phyloP scores from a whole-genome alignment of 768 basidiomycete species.

The Auricularia cornea region DNA sequence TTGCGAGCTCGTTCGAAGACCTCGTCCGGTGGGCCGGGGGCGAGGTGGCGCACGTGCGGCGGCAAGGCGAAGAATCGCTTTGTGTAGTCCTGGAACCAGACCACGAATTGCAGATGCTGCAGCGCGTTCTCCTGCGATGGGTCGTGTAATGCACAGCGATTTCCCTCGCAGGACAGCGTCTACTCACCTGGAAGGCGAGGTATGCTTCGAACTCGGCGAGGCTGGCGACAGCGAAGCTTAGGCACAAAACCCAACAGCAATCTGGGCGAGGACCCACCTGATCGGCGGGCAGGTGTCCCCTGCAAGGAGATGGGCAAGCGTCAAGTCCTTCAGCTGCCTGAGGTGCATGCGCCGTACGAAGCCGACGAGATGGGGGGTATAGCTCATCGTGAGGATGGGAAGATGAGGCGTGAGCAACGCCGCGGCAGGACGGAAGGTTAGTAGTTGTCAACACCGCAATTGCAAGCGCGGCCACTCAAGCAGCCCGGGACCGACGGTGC shows the following conservation, averaged over 20 bases:
- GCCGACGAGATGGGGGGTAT: background rate
- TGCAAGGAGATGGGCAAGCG: slow-evolving; percentile 26
- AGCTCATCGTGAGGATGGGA: background rate
- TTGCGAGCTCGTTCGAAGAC: background rate
- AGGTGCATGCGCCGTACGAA: slow-evolving; percentile 12
- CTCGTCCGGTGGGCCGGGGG: slow-evolving; percentile 4
- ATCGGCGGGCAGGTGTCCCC: slow-evolving; percentile 35
- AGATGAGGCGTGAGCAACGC: too few relatives aligned
- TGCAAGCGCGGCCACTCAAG: too few relatives aligned
- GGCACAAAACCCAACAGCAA: background rate
- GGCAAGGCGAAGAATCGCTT: slow-evolving; percentile 24
- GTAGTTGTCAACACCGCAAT: too few relatives aligned
- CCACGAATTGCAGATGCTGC: slow-evolving; percentile 28
- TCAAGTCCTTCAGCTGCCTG: slow-evolving; percentile 12
- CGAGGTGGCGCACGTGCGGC: slow-evolving; percentile 9
- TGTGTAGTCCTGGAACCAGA: slow-evolving; percentile 33
- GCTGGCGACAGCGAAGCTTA: slow-evolving; percentile 12
- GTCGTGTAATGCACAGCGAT: too few relatives aligned
- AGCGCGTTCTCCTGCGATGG: slow-evolving; percentile 22
- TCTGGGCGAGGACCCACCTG: slow-evolving; percentile 16
- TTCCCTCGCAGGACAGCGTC: background rate
- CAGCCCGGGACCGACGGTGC: too few relatives aligned
- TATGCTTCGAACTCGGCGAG: slow-evolving; percentile 22
- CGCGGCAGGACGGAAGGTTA: too few relatives aligned
- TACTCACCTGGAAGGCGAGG: slow-evolving; percentile 9